Percentiles rank a stretch among this genome's conserved stretches.
These are phyloP conservation scores for Neurospora sp. DNA, from an alignment of 495 filamentous ascomycete genomes.

Conservation along the genomic window DNA sequence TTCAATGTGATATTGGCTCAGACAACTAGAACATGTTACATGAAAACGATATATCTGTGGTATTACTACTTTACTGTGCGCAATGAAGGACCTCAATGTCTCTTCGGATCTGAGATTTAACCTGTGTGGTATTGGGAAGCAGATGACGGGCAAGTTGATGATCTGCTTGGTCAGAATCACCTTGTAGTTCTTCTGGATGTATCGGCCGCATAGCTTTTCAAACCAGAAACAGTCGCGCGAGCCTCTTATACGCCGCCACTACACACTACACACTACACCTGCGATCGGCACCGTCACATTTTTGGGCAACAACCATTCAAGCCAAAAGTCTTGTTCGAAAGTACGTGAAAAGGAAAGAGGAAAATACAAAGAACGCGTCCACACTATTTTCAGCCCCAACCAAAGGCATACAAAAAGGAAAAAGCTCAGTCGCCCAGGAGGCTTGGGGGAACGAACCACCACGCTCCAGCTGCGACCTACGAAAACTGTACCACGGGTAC, in stretches of 20 bases:
- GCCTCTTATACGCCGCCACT: constrained; percentile 71
- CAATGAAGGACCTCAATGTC: not conserved
- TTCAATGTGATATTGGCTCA: not conserved
- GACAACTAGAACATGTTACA: not conserved
- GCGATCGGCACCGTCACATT: not conserved
- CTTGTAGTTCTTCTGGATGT: constrained; percentile 85
- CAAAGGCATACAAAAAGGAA: not conserved
- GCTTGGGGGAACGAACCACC: not conserved
- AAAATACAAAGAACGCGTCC: not conserved
- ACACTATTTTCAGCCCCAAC: not conserved
- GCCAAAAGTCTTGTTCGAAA: not conserved
- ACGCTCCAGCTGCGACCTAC: not conserved
- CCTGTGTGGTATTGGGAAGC: not conserved
- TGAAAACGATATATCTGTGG: not conserved
- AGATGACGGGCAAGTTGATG: not conserved
- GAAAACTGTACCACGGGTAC: not conserved
- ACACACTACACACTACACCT: no score
- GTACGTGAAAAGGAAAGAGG: not conserved
- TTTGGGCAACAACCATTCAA: not conserved
- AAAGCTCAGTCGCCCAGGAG: not conserved
- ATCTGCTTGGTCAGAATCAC: not conserved
- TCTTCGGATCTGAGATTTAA: not conserved
- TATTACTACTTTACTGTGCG: not conserved
- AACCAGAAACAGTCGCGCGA: constrained; percentile 86
- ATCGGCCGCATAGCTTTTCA: constrained; percentile 93